Conservation (phyloP, 2,329 filamentous ascomycete genomes). For the Rutstroemia sp. region DNA sequence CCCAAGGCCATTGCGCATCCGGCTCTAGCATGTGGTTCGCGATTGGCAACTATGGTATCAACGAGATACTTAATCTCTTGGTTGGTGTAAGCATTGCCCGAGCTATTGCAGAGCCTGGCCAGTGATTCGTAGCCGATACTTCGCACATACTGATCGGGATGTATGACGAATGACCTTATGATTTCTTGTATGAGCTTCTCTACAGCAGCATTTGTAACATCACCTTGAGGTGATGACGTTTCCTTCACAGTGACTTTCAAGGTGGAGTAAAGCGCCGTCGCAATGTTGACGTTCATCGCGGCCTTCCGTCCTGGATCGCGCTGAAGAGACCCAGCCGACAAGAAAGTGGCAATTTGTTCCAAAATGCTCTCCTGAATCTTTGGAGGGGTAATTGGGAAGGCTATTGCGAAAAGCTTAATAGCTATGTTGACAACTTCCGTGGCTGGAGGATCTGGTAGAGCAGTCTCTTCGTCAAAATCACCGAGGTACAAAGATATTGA, state of each 20-base stretch:
- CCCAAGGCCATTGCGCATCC: slow-evolving; percentile 92
- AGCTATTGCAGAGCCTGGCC: slow-evolving; percentile 67
- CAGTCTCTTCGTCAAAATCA: slow-evolving; percentile 34
- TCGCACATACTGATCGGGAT: slow-evolving; percentile 79
- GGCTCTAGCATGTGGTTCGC: slow-evolving; percentile 86
- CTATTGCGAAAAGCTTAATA: slow-evolving; percentile 86
- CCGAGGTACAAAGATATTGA: slow-evolving; percentile 70
- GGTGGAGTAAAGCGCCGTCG: slow-evolving; percentile 70
- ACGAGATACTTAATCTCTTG: slow-evolving; percentile 85
- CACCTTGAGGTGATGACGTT: slow-evolving; percentile 63
- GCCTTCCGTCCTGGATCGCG: slow-evolving; percentile 83
- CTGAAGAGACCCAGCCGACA: slow-evolving; percentile 72
- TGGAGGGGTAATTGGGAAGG: slow-evolving; percentile 77
- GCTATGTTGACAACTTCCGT: slow-evolving; percentile 94
- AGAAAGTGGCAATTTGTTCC: slow-evolving; percentile 85
- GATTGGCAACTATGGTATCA: slow-evolving; percentile 88
- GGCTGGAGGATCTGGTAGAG: slow-evolving; percentile 68
- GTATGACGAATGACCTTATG: slow-evolving; percentile 63
- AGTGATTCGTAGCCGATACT: slow-evolving; percentile 78
- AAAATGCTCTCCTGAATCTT: slow-evolving; percentile 95
- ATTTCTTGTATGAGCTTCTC: slow-evolving; percentile 80
- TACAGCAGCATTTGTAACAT: slow-evolving; percentile 66
- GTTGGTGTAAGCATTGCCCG: slow-evolving; percentile 84
- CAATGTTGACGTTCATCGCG: slow-evolving; percentile 86
- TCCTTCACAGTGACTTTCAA: slow-evolving; percentile 81